Conservation (phyloP, 257 asterid genomes). For the Ligustrum vulgare region DNA sequence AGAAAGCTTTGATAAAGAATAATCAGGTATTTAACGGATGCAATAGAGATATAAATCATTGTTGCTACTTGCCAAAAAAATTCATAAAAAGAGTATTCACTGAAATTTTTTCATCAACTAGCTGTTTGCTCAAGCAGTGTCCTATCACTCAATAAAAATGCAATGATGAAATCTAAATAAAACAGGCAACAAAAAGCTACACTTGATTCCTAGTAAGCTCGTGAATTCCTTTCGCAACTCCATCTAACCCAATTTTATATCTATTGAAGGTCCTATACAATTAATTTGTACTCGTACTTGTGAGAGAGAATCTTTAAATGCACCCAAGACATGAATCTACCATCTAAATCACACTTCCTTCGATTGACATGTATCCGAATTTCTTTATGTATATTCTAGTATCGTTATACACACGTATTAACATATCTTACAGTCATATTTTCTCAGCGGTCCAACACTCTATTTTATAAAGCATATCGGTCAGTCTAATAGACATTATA, state of each 20-base stretch:
- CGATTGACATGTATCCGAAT: not conserved
- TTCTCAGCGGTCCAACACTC: not conserved
- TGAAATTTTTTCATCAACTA: not conserved
- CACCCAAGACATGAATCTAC: not conserved
- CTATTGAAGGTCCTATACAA: not conserved
- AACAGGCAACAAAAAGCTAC: not conserved
- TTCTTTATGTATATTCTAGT: not conserved
- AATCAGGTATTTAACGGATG: not conserved
- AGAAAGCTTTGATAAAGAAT: not conserved
- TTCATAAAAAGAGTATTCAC: not conserved
- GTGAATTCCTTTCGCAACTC: not conserved
- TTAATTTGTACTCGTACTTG: not conserved
- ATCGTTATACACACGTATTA: not conserved
- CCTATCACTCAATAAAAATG: not conserved
- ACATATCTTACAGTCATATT: not conserved
- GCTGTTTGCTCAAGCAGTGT: not conserved
- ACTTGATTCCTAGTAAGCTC: not conserved
- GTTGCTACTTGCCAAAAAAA: not conserved
- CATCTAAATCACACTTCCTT: not conserved
- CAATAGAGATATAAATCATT: not conserved
- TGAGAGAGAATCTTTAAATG: not conserved
- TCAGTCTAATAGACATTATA: not conserved
- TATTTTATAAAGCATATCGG: not conserved
- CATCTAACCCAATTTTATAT: not conserved
- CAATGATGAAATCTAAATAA: not conserved